Evolutionary conservation across 345 rosid genomes (phyloP).

Genomic region (Schrenkiella parvula): DNA sequence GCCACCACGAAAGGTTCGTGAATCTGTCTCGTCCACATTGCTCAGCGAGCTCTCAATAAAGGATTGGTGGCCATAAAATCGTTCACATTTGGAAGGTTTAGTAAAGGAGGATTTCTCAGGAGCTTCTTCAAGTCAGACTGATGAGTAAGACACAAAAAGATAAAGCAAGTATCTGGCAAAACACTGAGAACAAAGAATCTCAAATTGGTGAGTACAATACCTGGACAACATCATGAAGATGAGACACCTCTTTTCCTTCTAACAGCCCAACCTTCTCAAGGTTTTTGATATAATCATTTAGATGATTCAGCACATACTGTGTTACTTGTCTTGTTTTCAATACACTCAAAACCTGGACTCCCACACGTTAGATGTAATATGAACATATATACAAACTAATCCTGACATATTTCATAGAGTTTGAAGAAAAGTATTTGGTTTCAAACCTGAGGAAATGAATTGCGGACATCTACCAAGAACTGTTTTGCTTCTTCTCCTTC

Average conservation of each 20-base stretch:
- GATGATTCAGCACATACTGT: constrained; percentile 72
- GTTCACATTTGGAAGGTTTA: constrained; percentile 51
- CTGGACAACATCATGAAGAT: constrained; percentile 87
- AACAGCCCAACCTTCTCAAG: constrained; percentile 83
- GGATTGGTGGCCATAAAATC: constrained; percentile 57
- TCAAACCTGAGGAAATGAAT: constrained; percentile 77
- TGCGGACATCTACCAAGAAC: constrained; percentile 76
- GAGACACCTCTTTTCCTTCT: constrained; percentile 82
- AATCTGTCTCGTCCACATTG: no score
- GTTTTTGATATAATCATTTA: constrained; percentile 64
- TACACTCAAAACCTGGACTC: constrained; percentile 64
- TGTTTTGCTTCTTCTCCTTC: constrained; percentile 89
- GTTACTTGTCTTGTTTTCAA: constrained; percentile 95
- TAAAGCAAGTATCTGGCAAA: background rate
- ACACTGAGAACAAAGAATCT: background rate
- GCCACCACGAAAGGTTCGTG: no score
- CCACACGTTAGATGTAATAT: background rate
- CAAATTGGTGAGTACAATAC: constrained; percentile 9
- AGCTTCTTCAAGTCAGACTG: constrained; percentile 91
- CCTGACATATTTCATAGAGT: no score
- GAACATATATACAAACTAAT: background rate
- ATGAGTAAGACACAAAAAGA: background rate
- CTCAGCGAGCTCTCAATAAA: constrained; percentile 27
- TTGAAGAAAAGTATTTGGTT: background rate
- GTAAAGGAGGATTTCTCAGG: constrained; percentile 78